Evolutionary conservation across 495 filamentous ascomycete genomes (phyloP).

Genomic region (Aspergillus wentii): DNA sequence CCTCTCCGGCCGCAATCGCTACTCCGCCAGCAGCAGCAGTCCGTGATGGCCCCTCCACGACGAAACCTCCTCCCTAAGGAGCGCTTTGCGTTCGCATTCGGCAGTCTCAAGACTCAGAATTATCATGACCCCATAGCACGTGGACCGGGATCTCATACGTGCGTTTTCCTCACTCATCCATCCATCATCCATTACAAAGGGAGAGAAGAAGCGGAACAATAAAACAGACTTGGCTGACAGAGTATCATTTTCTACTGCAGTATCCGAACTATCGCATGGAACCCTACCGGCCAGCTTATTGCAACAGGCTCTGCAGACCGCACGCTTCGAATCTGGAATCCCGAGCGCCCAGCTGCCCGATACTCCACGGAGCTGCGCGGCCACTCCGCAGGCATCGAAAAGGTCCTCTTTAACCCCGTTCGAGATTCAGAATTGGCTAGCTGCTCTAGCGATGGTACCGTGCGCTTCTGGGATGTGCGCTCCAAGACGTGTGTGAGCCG

Average conservation of each 20-base stretch:
- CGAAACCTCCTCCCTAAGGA: conserved; percentile 58
- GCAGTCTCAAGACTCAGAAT: conserved; percentile 51
- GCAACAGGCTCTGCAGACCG: conserved; percentile 81
- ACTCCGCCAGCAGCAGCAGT: conserved; percentile 10
- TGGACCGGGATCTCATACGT: conserved; percentile 50
- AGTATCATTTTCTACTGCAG: conserved; percentile 17
- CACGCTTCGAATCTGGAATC: conserved; percentile 87
- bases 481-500: conserved; percentile 74
- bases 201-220: not conserved
- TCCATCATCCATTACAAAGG: no score
- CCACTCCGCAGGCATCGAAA: conserved; percentile 71
- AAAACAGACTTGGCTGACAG: conserved; percentile 10
- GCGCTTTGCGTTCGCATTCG: conserved; percentile 54
- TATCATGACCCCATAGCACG: conserved; percentile 57
- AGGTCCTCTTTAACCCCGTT: conserved; percentile 83
- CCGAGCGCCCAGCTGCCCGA: conserved; percentile 72
- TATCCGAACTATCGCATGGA: conserved; percentile 81
- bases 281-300: conserved; percentile 76
- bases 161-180: conserved; percentile 15
- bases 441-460: conserved; percentile 76
- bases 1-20: conserved; percentile 8
- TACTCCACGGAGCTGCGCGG: conserved; percentile 85
- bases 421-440: conserved; percentile 87
- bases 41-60: conserved; percentile 49
- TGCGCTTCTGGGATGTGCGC: conserved; percentile 91